A percentile compares a stretch with the other conserved stretches of the same genome.
phyloP scores from a whole-genome alignment of 306 rosid genomes.

The Pachyrhizus erosus region DNA sequence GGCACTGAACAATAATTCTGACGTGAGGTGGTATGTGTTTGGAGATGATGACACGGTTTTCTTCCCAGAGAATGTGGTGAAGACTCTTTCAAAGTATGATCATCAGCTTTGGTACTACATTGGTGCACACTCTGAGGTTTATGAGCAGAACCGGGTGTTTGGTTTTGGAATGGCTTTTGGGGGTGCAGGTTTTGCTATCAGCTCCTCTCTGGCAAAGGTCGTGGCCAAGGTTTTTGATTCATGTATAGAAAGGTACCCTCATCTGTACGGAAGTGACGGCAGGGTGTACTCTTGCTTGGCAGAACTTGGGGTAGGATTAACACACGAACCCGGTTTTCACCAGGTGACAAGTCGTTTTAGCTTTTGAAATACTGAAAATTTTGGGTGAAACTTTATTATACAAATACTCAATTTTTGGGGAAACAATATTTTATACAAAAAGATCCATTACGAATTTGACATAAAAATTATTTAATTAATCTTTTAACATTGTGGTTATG shows the following conservation, averaged over 20 bases:
- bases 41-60: slow-evolving; percentile 92
- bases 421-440: neutral
- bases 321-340: slow-evolving; percentile 89
- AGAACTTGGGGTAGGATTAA: slow-evolving; percentile 87
- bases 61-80: slow-evolving; percentile 78
- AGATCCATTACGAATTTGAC: neutral
- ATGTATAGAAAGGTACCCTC: slow-evolving; percentile 79
- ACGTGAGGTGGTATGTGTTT: slow-evolving; percentile 90
- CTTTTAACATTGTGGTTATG: slow-evolving; percentile 22
- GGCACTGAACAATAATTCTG: slow-evolving; percentile 58
- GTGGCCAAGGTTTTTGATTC: slow-evolving; percentile 81
- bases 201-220: slow-evolving; percentile 66
- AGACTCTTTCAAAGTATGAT: slow-evolving; percentile 86
- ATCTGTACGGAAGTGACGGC: slow-evolving; percentile 89
- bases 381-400: too few species aligned
- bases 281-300: slow-evolving; percentile 78
- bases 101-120: slow-evolving; percentile 82
- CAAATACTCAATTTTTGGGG: too few species aligned
- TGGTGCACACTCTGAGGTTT: slow-evolving; percentile 81
- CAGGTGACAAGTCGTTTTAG: slow-evolving; percentile 58
- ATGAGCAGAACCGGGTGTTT: slow-evolving; percentile 64
- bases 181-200: slow-evolving; percentile 92
- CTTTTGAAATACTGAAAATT: neutral
- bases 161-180: slow-evolving; percentile 88
- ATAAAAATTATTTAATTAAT: neutral